Percentiles rank a stretch among this genome's conserved stretches.
These are phyloP conservation scores for Globisporangium cystogenes DNA, from an alignment of 352 stramenopile genomes.

Conservation along the genomic window DNA sequence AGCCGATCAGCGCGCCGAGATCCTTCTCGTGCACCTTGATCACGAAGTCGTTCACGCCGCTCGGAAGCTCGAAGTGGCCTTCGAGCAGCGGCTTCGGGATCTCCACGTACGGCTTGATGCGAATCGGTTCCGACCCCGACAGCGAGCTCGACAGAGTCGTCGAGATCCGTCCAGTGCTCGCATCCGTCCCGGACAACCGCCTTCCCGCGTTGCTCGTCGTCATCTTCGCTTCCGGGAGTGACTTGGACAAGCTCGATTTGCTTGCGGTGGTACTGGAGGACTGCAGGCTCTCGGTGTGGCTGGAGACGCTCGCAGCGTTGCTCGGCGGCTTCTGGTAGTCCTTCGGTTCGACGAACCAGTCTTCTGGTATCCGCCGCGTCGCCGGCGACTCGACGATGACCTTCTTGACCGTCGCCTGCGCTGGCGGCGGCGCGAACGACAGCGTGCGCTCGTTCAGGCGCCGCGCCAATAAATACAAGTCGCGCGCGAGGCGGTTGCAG, in stretches of 20 bases:
- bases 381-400: conserved; percentile 55
- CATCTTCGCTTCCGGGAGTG: conserved; percentile 39
- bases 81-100: conserved; percentile 42
- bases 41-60: conserved; percentile 68
- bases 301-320: conserved; percentile 8
- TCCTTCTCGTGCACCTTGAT: conserved; percentile 83
- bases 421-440: conserved; percentile 47
- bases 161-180: conserved; percentile 26
- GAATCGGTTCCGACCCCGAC: conserved; percentile 30
- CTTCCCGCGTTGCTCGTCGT: conserved; percentile 20
- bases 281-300: conserved; percentile 26
- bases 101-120: conserved; percentile 44
- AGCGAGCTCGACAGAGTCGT: conserved; percentile 18
- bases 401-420: conserved; percentile 77
- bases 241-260: conserved; percentile 34
- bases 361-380: conserved; percentile 64
- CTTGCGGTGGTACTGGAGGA: conserved; percentile 32
- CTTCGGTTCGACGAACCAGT: conserved; percentile 64
- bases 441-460: conserved; percentile 51
- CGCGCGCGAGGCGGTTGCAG: conserved; percentile 62
- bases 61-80: conserved; percentile 67
- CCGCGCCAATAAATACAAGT: conserved; percentile 51
- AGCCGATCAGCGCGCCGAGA: conserved; percentile 75
- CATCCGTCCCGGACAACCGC: conserved; percentile 28
- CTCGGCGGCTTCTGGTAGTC: conserved; percentile 18